phyloP scores from a whole-genome alignment of 2,329 filamentous ascomycete genomes.

The Geosmithia morbida region DNA sequence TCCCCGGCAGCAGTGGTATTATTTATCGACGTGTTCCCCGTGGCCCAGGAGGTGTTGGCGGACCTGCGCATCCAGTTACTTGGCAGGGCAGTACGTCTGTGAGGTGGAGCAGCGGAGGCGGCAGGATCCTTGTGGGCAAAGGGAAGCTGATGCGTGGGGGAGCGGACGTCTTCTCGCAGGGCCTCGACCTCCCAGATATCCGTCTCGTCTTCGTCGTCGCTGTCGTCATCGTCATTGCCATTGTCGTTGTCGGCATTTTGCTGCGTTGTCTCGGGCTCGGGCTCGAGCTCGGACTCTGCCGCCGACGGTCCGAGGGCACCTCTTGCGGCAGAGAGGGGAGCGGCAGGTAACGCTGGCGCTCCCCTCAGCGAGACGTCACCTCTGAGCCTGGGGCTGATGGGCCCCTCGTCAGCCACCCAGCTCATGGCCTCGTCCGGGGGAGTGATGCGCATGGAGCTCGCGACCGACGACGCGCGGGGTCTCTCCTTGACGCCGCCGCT shows the following conservation, averaged over 20 bases:
- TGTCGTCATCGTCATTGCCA: constrained; percentile 4
- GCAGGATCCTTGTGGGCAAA: constrained; percentile 7
- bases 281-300: constrained; percentile 3
- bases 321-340: not conserved
- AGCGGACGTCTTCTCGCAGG: constrained; percentile 25
- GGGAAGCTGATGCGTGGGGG: constrained; percentile 11
- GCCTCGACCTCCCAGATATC: constrained; percentile 46
- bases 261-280: constrained; percentile 6
- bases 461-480: constrained; percentile 4
- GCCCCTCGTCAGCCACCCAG: constrained; percentile 23
- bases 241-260: too few relatives aligned
- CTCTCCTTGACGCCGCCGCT: not conserved
- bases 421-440: constrained; percentile 24
- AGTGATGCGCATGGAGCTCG: constrained; percentile 17
- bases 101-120: constrained; percentile 4
- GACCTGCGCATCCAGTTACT: constrained; percentile 22
- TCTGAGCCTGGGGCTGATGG: constrained; percentile 18
- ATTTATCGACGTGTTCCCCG: not conserved
- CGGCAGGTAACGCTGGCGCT: constrained; percentile 5
- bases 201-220: constrained; percentile 23
- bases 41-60: not conserved
- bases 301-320: too few relatives aligned
- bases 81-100: constrained; percentile 13
- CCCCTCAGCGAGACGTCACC: constrained; percentile 18
- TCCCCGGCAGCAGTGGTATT: not conserved